Conservation (phyloP, 257 asterid genomes). For the Forsythia suspensa region DNA sequence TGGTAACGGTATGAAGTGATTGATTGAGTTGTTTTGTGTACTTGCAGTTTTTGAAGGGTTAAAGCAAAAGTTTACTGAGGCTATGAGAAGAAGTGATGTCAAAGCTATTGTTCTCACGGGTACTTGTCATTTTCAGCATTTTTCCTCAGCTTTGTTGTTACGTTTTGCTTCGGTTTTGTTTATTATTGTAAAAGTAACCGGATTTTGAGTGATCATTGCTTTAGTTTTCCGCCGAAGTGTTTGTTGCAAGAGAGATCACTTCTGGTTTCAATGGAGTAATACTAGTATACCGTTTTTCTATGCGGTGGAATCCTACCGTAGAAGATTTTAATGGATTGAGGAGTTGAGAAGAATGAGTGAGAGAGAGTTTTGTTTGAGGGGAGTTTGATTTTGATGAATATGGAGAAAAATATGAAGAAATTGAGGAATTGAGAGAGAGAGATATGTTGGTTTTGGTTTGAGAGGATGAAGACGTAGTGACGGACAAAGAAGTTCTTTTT, state of each 20-base stretch:
- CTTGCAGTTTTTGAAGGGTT: constrained; percentile 68
- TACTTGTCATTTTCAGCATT: constrained; percentile 23
- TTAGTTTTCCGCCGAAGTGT: background rate
- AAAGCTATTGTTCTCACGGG: constrained; percentile 84
- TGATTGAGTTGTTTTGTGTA: background rate
- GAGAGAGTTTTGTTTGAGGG: too few species aligned
- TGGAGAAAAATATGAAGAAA: too few species aligned
- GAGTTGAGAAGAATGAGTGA: too few species aligned
- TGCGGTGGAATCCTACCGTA: too few species aligned
- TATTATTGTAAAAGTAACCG: background rate
- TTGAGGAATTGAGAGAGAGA: too few species aligned
- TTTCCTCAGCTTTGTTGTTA: background rate
- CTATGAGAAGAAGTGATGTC: constrained; percentile 74
- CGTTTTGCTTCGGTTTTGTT: background rate
- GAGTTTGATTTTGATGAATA: too few species aligned
- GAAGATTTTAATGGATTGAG: too few species aligned
- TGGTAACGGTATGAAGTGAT: background rate
- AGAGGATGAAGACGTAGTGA: too few species aligned
- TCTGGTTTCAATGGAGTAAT: background rate
- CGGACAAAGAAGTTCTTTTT: too few species aligned
- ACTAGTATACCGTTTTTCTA: too few species aligned
- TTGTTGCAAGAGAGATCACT: background rate
- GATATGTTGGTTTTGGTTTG: too few species aligned
- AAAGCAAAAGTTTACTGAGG: constrained; percentile 61
- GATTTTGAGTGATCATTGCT: constrained; percentile 2